Conservation (phyloP, 371 early-diverging fungal species). For the Syncephalastrum monosporum region DNA sequence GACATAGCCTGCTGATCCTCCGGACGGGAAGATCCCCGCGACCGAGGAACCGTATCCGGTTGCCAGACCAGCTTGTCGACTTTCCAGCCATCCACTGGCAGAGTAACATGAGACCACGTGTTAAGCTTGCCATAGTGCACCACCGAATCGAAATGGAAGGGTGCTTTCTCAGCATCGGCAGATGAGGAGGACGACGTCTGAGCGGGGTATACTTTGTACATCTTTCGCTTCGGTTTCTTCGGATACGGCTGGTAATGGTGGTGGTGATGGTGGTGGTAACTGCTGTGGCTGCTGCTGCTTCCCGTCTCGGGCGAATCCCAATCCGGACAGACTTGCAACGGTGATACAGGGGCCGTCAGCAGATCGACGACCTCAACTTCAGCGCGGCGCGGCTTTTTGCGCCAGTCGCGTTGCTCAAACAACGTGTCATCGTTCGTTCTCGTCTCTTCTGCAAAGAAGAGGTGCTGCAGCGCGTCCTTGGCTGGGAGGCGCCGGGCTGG, state of each 20-base stretch:
- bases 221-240: too few relatives aligned
- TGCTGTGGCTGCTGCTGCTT: slow-evolving; percentile 3
- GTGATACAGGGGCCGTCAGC: slow-evolving; percentile 9
- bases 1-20: too few relatives aligned
- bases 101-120: slow-evolving; percentile 8
- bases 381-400: slow-evolving; percentile 4
- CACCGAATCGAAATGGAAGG: slow-evolving; percentile 11
- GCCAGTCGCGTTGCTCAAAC: not conserved
- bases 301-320: slow-evolving; percentile 4
- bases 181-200: too few relatives aligned
- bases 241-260: not conserved
- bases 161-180: slow-evolving; percentile 3
- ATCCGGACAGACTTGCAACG: slow-evolving; percentile 16
- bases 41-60: too few relatives aligned
- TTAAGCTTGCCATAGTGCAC: slow-evolving; percentile 15
- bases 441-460: slow-evolving; percentile 57
- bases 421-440: not conserved
- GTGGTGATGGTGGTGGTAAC: not conserved
- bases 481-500: slow-evolving; percentile 84
- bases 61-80: too few relatives aligned
- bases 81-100: too few relatives aligned
- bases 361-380: slow-evolving; percentile 7
- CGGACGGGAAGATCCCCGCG: too few relatives aligned
- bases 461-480: slow-evolving; percentile 57
- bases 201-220: too few relatives aligned